Base-by-base conservation (phyloP, 176 grass and related monocot genomes). In the Ampelocalamus luodianensis region DNA sequence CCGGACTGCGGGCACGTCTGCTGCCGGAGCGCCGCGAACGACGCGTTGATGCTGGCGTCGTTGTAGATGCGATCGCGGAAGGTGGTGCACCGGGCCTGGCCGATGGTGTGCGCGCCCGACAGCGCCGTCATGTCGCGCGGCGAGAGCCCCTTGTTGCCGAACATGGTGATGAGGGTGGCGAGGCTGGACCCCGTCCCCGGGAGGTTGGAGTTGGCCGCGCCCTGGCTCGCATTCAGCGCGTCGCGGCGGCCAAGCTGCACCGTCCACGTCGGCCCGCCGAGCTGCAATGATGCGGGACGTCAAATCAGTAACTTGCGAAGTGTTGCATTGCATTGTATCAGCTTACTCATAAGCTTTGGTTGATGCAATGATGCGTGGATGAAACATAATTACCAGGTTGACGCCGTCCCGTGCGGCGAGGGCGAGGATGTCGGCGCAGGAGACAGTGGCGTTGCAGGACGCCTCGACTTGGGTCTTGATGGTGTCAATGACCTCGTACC, bases 401-500 rank as follows among this genome's bases (percentile, higher is more conserved):
- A 94, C 90, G 29, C 86, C 80, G 74, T 97, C 95, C 0, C 90
- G 90, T 1, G 92, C 86, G 37, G 92, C 83, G 26, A 97, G 90
- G 43, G 95, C 92, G 70, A 97, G 84, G 82, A 97, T 93, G 89
- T 97, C 95, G 20, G 92, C 90, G 83, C 95, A 97, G 20, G 95
- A 97, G 44, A 97, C 90, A 29, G 88, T 92, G 79, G 51, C 76
- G n/a, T 40, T 71, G 85, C 94, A 97, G 38, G 88, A 74, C 3
- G 49, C 80, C 83, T 97, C 92, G 0, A 97, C 94, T 72, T 81
- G 85, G 18, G 74, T 27, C 89, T 97, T 97, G 85, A 97, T 92
- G 79, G 83, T 48, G 86, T 97, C 94, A 46, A 97, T 92, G 17
- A 97, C 92, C 65, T 92, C 92, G 88, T 87, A 97, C 5, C 94